A percentile compares a stretch with the other conserved stretches of the same genome.
Evolutionary conservation across 306 rosid species (phyloP).

Genomic region (Trifolium subterraneum): DNA sequence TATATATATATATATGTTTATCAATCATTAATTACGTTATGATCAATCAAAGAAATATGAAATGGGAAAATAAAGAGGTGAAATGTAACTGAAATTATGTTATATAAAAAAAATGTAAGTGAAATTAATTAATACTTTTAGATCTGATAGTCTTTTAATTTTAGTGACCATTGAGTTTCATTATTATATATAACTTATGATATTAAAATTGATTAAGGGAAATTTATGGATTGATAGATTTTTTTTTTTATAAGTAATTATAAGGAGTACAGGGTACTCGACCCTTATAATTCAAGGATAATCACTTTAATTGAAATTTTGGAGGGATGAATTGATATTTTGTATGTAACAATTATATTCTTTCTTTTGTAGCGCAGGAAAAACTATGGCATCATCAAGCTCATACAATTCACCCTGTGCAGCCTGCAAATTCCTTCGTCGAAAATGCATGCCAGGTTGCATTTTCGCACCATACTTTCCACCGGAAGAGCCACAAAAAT

Average conservation of each 20-base stretch:
- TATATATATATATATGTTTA: neutral
- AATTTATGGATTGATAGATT: conserved; percentile 16
- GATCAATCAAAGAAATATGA: neutral
- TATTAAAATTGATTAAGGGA: conserved; percentile 27
- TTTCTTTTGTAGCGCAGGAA: neutral
- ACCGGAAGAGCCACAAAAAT: conserved; percentile 95
- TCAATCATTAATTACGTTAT: neutral
- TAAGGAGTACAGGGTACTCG: no score
- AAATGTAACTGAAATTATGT: conserved; percentile 29
- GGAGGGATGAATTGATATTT: neutral
- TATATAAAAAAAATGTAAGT: conserved; percentile 11
- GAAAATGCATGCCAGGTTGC: conserved; percentile 93
- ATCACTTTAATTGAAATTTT: no score
- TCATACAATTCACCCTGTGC: conserved; percentile 93
- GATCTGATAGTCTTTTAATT: neutral
- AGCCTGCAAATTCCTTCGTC: conserved; percentile 92
- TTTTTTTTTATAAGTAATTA: no score
- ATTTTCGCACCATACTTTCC: conserved; percentile 96
- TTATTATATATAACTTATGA: conserved; percentile 8
- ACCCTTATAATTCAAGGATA: no score
- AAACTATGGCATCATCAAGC: conserved; percentile 64
- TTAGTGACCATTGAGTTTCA: conserved; percentile 1
- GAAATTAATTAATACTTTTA: conserved; percentile 3
- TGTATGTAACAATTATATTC: neutral
- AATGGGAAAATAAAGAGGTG: neutral